These are phyloP conservation scores for Thelonectria olida DNA, from an alignment of 2,329 filamentous ascomycete species.

Conservation along the genomic window DNA sequence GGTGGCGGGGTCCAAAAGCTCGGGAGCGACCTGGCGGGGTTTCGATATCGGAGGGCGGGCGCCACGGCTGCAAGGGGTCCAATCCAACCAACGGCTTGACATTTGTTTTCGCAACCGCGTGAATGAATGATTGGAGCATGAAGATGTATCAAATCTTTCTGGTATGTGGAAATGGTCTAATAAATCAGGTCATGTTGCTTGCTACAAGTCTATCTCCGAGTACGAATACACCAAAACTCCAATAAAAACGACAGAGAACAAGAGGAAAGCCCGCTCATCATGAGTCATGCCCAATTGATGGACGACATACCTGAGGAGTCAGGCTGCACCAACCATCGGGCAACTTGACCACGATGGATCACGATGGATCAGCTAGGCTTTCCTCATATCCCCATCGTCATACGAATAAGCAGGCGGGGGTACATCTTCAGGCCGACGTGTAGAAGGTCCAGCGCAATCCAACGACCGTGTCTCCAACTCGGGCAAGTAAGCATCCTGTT, in stretches of 20 bases:
- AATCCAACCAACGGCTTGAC: constrained; percentile 33
- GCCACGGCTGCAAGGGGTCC: constrained; percentile 22
- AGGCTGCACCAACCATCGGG: too few species aligned
- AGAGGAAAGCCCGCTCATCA: background rate
- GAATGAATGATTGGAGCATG: constrained; percentile 10
- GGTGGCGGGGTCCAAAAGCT: constrained; percentile 13
- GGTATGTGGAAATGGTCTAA: too few species aligned
- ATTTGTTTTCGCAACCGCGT: constrained; percentile 23
- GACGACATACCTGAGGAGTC: too few species aligned
- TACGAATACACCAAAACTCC: constrained; percentile 1
- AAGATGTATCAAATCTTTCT: background rate
- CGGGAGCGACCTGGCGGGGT: constrained; percentile 11
- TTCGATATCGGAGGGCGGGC: constrained; percentile 39
- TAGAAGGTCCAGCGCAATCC: background rate
- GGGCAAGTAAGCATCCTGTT: background rate
- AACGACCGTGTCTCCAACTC: background rate
- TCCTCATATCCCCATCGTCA: constrained; percentile 30
- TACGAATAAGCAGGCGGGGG: constrained; percentile 38
- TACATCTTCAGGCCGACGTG: constrained; percentile 14
- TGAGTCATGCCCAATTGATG: too few species aligned
- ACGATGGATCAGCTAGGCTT: too few species aligned
- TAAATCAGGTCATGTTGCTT: background rate
- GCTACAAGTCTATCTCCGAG: background rate
- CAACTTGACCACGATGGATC: too few species aligned
- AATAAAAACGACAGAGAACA: background rate